Conservation (phyloP, 2,329 filamentous ascomycete genomes). For the Pestalotiopsis sp. region DNA sequence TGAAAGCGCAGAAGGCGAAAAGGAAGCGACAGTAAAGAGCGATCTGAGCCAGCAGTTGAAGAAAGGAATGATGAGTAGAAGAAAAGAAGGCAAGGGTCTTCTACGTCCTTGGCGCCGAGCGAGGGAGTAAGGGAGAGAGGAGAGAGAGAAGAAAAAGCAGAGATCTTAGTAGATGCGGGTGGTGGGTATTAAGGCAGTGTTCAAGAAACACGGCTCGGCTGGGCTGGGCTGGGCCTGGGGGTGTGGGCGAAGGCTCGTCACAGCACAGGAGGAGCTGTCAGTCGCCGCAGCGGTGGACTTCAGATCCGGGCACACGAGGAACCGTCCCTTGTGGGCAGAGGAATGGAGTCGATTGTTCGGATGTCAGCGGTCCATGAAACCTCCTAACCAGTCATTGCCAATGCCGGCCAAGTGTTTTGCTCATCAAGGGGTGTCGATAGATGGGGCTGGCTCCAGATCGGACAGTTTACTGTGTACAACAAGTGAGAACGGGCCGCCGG, state of each 20-base stretch:
- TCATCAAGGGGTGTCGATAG: constrained; percentile 8
- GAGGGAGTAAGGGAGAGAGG: constrained; percentile 33
- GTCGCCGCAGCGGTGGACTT: background rate
- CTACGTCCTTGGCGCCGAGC: constrained; percentile 47
- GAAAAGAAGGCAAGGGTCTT: constrained; percentile 40
- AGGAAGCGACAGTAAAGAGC: constrained; percentile 43
- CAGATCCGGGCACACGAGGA: constrained; percentile 10
- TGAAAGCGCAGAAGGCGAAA: constrained; percentile 25
- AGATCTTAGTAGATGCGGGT: constrained; percentile 30
- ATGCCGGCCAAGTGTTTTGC: constrained; percentile 3
- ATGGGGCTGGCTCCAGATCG: constrained; percentile 2
- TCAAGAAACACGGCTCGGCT: constrained; percentile 18
- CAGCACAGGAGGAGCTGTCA: constrained; percentile 37
- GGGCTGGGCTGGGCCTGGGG: constrained; percentile 31
- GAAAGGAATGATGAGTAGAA: constrained; percentile 44
- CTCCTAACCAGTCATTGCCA: constrained; percentile 27
- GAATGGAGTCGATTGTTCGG: constrained; percentile 31
- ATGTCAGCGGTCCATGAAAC: constrained; percentile 45
- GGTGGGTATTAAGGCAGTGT: constrained; percentile 38
- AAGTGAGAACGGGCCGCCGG: background rate
- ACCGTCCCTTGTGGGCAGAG: constrained; percentile 5
- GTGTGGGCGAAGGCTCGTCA: constrained; percentile 27
- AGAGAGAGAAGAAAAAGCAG: constrained; percentile 8
- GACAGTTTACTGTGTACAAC: background rate
- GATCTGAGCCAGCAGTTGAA: constrained; percentile 65